Evolutionary conservation across 1,284 basidiomycete genomes (phyloP).

Genomic region (Sporisorium sorghi): DNA sequence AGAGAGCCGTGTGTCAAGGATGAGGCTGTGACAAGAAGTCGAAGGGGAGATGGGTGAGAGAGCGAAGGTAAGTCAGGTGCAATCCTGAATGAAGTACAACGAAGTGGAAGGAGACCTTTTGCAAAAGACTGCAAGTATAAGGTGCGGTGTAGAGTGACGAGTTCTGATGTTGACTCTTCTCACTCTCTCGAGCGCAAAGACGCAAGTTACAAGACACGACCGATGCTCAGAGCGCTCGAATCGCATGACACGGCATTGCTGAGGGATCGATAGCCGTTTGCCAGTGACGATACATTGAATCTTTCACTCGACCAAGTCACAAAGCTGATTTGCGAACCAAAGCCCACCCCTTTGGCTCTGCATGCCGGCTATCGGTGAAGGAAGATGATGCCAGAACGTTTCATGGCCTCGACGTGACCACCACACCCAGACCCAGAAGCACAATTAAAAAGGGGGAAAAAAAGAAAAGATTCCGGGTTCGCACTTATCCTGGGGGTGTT

Average conservation of each 20-base stretch:
- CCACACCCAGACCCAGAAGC: neutral
- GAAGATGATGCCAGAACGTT: conserved; percentile 23
- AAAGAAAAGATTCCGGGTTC: neutral
- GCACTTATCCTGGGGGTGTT: neutral
- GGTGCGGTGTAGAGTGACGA: neutral
- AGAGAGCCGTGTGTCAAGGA: neutral
- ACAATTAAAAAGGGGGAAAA: neutral
- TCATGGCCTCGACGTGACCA: conserved; percentile 11
- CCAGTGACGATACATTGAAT: neutral
- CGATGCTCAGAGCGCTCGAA: too few relatives aligned
- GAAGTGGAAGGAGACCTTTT: neutral
- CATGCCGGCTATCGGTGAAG: conserved; percentile 16
- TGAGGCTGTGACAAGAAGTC: neutral
- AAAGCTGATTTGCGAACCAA: neutral
- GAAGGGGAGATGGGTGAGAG: neutral
- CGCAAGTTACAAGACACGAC: neutral
- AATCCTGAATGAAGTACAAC: neutral
- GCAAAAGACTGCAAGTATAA: neutral
- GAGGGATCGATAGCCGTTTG: neutral
- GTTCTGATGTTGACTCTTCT: neutral
- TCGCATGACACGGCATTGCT: neutral
- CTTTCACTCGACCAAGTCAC: neutral
- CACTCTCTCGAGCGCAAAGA: neutral
- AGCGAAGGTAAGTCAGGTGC: neutral
- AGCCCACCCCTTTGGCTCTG: neutral